These are phyloP conservation scores for Ceratocystis albifundus DNA, from an alignment of 2,329 filamentous ascomycete genomes.

Conservation along the genomic window DNA sequence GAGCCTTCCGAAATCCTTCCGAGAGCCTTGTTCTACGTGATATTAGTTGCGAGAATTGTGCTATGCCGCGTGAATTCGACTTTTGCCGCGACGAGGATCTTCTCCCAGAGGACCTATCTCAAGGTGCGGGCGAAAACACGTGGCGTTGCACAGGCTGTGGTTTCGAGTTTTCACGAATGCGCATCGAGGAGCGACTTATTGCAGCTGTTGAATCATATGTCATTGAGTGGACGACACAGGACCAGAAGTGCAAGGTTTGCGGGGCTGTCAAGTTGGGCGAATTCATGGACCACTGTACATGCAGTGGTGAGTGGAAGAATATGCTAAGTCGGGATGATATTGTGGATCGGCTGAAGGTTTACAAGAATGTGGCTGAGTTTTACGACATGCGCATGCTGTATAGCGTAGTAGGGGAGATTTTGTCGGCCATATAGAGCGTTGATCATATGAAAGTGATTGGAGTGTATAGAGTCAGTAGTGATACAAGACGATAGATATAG, in stretches of 20 bases:
- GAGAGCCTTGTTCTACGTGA: constrained; percentile 61
- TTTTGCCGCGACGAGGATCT: constrained; percentile 82
- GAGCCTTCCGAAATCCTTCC: constrained; percentile 77
- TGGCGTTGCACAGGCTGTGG: constrained; percentile 74
- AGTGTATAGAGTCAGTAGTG: not conserved
- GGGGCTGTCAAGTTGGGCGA: constrained; percentile 73
- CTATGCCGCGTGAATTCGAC: constrained; percentile 76
- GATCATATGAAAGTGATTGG: not conserved
- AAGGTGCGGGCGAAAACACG: constrained; percentile 32
- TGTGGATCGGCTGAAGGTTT: constrained; percentile 53
- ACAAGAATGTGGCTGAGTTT: constrained; percentile 61
- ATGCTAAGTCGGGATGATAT: constrained; percentile 58
- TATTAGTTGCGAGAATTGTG: constrained; percentile 82
- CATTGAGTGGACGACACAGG: constrained; percentile 76
- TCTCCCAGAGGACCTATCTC: constrained; percentile 40
- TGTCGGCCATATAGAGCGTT: constrained; percentile 33
- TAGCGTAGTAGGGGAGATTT: constrained; percentile 57
- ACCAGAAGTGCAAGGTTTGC: constrained; percentile 66
- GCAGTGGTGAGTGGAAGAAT: constrained; percentile 72
- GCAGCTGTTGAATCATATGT: constrained; percentile 61
- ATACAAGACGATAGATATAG: not conserved
- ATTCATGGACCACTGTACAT: constrained; percentile 93
- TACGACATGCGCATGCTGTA: constrained; percentile 75
- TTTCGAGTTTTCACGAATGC: constrained; percentile 62
- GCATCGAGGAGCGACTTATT: constrained; percentile 74